Base-by-base conservation (phyloP, 169 alveolate genomes). In the Eimeria maxima region DNA sequence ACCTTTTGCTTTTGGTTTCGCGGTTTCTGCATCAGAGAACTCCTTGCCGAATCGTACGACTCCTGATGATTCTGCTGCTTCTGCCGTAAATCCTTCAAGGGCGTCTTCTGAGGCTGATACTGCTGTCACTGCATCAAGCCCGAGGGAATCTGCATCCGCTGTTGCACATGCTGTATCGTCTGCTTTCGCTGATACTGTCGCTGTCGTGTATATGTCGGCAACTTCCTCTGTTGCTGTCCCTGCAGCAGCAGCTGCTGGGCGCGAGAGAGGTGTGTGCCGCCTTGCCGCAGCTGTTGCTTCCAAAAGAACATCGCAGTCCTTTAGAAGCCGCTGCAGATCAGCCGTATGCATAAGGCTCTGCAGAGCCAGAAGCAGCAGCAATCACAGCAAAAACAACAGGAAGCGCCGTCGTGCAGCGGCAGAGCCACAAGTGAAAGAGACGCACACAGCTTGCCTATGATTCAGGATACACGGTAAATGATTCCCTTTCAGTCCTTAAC, bases 241-340 rank as follows among this genome's bases (percentile, higher is more conserved):
- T 55, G 76, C 29, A 38, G 74, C 93, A 60, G 80, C 65, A 38
- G 74, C 83, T 2, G 80, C 45, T 44, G 78, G 63, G 18, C 67
- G 93, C 78, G 47, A 38, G 63, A 60, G 44, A 38, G 83, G 60
- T 42, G 67, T 44, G 93, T 87, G 93, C 93, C 53, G 47, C 38
- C 93, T 57, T 13, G 93, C 93, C 53, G 93, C 78, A 0, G 93
- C 93, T 63, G 93, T 47, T 87, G 93, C 93, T 20, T 87, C 93
- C 42, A 87, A 60, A 71, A 87, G 93, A 45, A 81, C 81, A 73
- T 87, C 93, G 63, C 93, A 87, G 81, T 87, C 93, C 33, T n/a
- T 44, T 24, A 63, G 53, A 7, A 87, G 81, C 33, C 65, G 93
- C 38, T 87, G 93, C 67, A 87, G n/a, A n/a, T 87, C 93, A 42